Conservation (phyloP, 306 rosid genomes). For the Parietaria judaica region DNA sequence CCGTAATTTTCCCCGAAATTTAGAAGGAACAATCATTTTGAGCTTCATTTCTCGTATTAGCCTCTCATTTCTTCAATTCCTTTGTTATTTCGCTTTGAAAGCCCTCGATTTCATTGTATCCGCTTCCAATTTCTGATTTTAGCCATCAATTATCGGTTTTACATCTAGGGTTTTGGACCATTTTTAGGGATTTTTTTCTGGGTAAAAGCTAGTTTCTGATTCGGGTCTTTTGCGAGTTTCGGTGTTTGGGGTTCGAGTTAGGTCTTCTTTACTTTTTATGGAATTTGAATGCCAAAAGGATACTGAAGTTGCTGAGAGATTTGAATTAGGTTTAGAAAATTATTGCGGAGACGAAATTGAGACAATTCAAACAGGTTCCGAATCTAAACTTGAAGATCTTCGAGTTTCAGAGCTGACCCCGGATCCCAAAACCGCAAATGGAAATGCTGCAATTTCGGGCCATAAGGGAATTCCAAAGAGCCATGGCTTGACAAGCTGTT, state of each 20-base stretch:
- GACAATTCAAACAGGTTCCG: slow-evolving; percentile 22
- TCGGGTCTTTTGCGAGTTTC: not conserved
- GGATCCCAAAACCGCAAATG: slow-evolving; percentile 22
- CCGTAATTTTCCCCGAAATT: not conserved
- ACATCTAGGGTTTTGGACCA: slow-evolving; percentile 18
- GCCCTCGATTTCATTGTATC: slow-evolving; percentile 7
- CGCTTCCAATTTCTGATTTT: slow-evolving; percentile 4
- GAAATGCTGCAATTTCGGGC: slow-evolving; percentile 28
- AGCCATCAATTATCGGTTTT: slow-evolving; percentile 6
- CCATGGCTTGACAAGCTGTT: slow-evolving; percentile 20
- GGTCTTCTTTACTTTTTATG: slow-evolving; percentile 43
- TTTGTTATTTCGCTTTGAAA: not conserved
- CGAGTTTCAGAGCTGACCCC: slow-evolving; percentile 11
- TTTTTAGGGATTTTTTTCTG: slow-evolving; percentile 12
- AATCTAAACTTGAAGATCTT: slow-evolving; percentile 17
- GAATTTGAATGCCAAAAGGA: slow-evolving; percentile 71
- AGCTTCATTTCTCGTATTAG: not conserved
- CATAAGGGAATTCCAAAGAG: slow-evolving; percentile 30
- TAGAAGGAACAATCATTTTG: not conserved
- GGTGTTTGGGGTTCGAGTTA: slow-evolving; percentile 11
- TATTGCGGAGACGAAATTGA: slow-evolving; percentile 27
- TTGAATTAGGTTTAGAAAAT: slow-evolving; percentile 26
- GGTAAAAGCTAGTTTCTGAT: not conserved
- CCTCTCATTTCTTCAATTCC: slow-evolving; percentile 1
- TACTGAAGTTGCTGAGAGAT: slow-evolving; percentile 43